A percentile compares a stretch with the other conserved stretches of the same genome.
phyloP scores from a whole-genome alignment of 805 yeast species.

The Ogataea zsoltii region DNA sequence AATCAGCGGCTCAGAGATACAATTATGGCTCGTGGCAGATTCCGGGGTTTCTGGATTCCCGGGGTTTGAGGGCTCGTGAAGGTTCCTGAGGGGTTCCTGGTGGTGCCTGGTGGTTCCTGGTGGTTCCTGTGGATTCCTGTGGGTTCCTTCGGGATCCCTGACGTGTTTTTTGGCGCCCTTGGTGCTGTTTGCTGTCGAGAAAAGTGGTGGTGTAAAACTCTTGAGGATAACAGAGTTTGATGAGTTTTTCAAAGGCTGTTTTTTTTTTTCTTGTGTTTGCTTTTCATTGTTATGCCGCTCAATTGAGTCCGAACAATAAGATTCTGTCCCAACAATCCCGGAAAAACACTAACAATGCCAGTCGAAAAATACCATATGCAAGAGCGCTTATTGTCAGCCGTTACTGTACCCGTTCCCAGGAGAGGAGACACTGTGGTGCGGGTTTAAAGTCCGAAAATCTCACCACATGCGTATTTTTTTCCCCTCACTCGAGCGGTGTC shows the following conservation, averaged over 20 bases:
- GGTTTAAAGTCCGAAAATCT: constrained; percentile 5
- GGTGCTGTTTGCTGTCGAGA: no score
- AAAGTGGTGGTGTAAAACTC: neutral
- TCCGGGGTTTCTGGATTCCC: no score
- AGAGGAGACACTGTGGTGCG: neutral
- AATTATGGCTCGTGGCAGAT: no score
- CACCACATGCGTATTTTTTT: neutral
- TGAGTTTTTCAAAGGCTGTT: constrained; percentile 3
- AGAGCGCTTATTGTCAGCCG: neutral
- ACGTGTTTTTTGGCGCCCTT: neutral
- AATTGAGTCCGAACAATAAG: constrained; percentile 1
- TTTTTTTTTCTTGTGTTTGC: constrained; percentile 4
- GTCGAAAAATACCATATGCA: neutral
- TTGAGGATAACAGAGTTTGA: constrained; percentile 4
- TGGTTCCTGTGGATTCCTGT: neutral
- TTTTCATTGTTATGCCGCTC: constrained; percentile 3
- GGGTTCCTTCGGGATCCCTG: neutral
- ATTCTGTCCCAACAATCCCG: neutral
- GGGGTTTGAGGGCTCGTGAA: no score
- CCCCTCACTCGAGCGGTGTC: neutral
- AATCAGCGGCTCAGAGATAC: no score
- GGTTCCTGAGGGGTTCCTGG: neutral
- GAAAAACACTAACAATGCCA: neutral
- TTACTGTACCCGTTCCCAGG: neutral
- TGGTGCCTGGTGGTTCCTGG: neutral